Evolutionary conservation across 148 eudicot genomes (phyloP), one percentile per base, ranked within the genome.

Genomic region (Persicaria tinctoria): DNA sequence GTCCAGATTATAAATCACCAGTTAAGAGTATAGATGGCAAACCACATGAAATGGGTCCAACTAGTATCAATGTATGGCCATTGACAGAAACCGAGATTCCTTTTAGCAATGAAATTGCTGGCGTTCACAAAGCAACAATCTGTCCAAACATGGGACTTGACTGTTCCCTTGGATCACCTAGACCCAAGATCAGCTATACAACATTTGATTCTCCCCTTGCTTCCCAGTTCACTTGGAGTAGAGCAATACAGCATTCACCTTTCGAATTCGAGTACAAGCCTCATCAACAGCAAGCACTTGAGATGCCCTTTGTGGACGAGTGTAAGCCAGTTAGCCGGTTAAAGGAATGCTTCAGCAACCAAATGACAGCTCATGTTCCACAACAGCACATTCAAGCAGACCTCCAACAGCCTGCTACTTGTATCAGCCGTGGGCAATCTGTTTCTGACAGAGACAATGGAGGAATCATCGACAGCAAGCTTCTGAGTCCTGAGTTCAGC

Each of bases 301-400:
- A 89, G 55, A 77, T 74, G 57, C 89, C 89, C 76, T 83, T 81
- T 73, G 84, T 84, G 72, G 77, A 78, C 47, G 90, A 85, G 68
- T 76, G 69, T 16, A 82, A 86, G 51, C 69, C 82, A 57, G 78
- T 78, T 38, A 73, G 75, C 60, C 82, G 74, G 48, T 53, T 71
- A 54, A 79, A 77, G 56, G 75, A 72, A 38, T 69, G 78, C 63
- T 84, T 85, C 85, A 79, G 77, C 79, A 80, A 78, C 46, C 76
- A 11, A 11, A 27, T 80, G 44, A 50, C 76, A 27, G 48, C 71
- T 54, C 82, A 83, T 10, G 70, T 59, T 69, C 38, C 73, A 46
- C 81, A 74, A 62, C 81, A 82, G 70, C 81, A 74, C 41, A 57
- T 74, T 78, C 83, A 49, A 63, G 55, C 76, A 46, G 76, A 80